Evolutionary conservation across 495 filamentous ascomycete genomes (phyloP), one percentile per base, ranked within the genome.

Genomic region (Penicillium malachiteum): DNA sequence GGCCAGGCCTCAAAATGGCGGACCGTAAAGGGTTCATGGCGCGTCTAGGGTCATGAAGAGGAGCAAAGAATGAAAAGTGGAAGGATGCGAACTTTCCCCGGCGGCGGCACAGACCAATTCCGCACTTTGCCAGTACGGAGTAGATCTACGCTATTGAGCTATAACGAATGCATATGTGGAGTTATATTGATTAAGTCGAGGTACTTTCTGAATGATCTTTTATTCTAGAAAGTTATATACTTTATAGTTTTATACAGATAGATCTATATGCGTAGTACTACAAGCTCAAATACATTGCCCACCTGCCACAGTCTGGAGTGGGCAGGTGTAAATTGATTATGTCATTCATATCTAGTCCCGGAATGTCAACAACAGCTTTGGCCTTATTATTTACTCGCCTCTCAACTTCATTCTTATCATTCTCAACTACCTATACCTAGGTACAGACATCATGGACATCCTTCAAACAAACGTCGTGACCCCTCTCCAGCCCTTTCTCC

Each of bases 401-500:
- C 2, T 37, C 34, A 9, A 37, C 34, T 13, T 30, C 35, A 52
- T 39, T 18, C 55, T 41, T 18, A 35, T 37, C 48, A 44, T 30
- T 31, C 37, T 39, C 8, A 7, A 38, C 31, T 32, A 26, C 30
- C 31, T 45, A 42, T 18, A n/a, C 16, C 18, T 21, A 35, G 17
- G 11, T 12, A 30, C 30, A 33, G 3, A 40, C 50, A 52, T 17
- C 56, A 78, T 79, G 75, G 75, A 79, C 48, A 57, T 59, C 17
- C 52, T 78, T 39, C 74, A 78, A 53, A 71, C 67, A 44, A 71
- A 80, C 42, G 67, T 92, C 44, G 76, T 87, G 65, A 75, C 82
- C 40, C 80, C 82, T 48, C 75, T 96, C 63, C 84, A 85, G 61
- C 77, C 78, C 2, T 61, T 76, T 50, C 78, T 95, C 58, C 87